These are phyloP conservation scores for Plasmodium falciparum DNA, from an alignment of 169 alveolate genomes.

Conservation along the genomic window DNA sequence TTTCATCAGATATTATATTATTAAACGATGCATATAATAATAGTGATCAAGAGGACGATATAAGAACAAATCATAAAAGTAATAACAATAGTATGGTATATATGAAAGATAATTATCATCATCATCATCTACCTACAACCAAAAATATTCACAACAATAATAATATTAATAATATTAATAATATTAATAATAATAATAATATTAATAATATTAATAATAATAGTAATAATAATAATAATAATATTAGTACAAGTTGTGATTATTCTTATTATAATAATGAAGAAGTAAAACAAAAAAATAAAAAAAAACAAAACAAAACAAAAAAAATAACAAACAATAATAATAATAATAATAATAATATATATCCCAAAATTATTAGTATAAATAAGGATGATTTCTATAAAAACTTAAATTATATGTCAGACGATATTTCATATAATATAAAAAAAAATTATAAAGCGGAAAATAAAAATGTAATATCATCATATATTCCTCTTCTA, in stretches of 20 bases:
- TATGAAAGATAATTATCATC: neutral
- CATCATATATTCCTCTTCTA: too few relatives aligned
- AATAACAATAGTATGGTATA: neutral
- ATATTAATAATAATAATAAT: too few relatives aligned
- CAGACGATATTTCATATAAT: neutral
- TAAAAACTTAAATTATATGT: constrained; percentile 26
- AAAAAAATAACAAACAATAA: too few relatives aligned
- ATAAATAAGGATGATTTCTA: constrained; percentile 22
- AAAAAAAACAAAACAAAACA: too few relatives aligned
- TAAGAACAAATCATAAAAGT: neutral
- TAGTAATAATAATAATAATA: too few relatives aligned
- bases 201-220: too few relatives aligned
- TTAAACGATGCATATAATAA: too few relatives aligned
- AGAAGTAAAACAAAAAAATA: neutral
- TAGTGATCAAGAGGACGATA: neutral
- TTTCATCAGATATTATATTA: too few relatives aligned
- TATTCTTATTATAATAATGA: neutral
- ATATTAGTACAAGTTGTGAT: neutral
- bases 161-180: too few relatives aligned
- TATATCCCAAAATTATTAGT: neutral
- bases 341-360: too few relatives aligned
- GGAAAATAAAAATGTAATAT: neutral
- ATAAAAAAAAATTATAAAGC: neutral
- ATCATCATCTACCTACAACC: too few relatives aligned
- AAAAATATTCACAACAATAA: too few relatives aligned